Evolutionary conservation across 2,329 filamentous ascomycete species (phyloP), one percentile per base, ranked within the genome.

Genomic region (Colletotrichum graminicola): DNA sequence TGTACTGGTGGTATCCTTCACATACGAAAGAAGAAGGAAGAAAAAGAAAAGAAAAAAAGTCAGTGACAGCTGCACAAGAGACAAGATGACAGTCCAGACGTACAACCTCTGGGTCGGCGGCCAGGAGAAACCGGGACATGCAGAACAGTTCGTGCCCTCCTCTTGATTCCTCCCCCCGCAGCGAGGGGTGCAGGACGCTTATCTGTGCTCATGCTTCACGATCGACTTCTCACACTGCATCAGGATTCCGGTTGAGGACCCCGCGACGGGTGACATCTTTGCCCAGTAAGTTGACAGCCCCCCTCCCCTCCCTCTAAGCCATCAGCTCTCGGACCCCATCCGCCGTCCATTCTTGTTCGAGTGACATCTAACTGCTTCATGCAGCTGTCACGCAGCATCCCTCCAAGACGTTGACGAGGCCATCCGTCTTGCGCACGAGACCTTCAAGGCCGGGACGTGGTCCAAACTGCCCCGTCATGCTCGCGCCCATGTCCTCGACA

Each of bases 401-500:
- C 41, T 77, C 4, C 72, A 79, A 6, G 84, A 88, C 68, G 84
- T 87, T 21, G 78, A 84, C 10, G 67, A 79, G 16, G 78, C 82
- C 34, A 77, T 88, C 23, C 65, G 77, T 34, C 72, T 77, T 6
- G 86, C 86, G 49, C 83, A 88, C 63, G 74, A 75, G 12, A 78
- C 80, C 32, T 90, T 88, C 80, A 79, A 82, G 56, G 81, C 81
- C 0, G 88, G 89, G 23, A 67, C 82, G 45, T 91, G 89, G 89
- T 89, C 90, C 3, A 84, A 81, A 63, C 83, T 85, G 2, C 82
- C 90, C 3, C 84, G 88, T 21, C 86, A 91, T 61, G 76, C 82
- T 12, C 88, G 91, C 29, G 91, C 90, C 69, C 85, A 88, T 26
- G 88, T 91, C 10, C 84, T 93, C 16, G 89, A 92, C 63, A 87